phyloP scores from a whole-genome alignment of 176 grass and related monocot genomes.

The Triticum urartu region DNA sequence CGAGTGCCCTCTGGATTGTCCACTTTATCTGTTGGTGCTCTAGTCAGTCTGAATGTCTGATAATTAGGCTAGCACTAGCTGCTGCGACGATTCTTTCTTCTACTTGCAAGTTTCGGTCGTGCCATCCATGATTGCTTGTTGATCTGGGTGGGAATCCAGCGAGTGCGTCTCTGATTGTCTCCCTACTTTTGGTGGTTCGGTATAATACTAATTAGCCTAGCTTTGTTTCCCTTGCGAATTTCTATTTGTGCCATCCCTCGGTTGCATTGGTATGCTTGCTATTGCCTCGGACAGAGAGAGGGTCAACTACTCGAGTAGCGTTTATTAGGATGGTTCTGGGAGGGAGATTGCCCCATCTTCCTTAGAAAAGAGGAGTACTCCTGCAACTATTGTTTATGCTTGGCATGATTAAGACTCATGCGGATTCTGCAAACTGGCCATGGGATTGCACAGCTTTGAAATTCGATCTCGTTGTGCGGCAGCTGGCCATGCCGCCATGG shows the following conservation, averaged over 20 bases:
- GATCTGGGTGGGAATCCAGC: not conserved
- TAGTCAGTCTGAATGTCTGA: too few relatives aligned
- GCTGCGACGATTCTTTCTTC: too few relatives aligned
- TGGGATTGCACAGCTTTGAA: not conserved
- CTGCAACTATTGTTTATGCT: not conserved
- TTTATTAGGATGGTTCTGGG: not conserved
- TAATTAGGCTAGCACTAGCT: too few relatives aligned
- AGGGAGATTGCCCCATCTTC: not conserved
- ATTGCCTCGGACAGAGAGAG: not conserved
- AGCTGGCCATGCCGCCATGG: too few relatives aligned
- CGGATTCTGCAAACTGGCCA: not conserved
- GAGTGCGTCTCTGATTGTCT: not conserved
- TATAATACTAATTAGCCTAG: too few relatives aligned
- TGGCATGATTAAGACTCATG: not conserved
- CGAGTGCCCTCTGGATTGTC: too few relatives aligned
- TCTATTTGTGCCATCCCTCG: not conserved
- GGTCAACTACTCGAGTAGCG: conserved; percentile 19
- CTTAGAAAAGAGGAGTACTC: not conserved
- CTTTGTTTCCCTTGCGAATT: not conserved
- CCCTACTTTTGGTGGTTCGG: not conserved
- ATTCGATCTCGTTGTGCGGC: too few relatives aligned
- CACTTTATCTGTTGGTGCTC: too few relatives aligned
- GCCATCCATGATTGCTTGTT: not conserved
- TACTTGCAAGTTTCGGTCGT: too few relatives aligned
- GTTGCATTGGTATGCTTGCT: not conserved